Base-by-base conservation (phyloP, 495 filamentous ascomycete genomes). In the Aspergillus steynii region DNA sequence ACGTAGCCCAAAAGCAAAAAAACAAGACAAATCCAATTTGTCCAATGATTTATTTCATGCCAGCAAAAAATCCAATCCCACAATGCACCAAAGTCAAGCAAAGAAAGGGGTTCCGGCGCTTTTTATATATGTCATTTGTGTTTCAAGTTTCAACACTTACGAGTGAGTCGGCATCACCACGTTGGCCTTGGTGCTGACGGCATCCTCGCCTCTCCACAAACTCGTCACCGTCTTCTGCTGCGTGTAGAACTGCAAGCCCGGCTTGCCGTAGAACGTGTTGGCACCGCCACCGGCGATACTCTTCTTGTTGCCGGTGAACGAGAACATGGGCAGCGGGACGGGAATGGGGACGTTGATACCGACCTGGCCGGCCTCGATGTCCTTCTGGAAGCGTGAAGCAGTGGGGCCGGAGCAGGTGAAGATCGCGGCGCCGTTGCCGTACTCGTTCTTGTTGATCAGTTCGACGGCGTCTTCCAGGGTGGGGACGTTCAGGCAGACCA, bases 271-370 rank as follows among this genome's bases (percentile, higher is more conserved):
- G 71, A 99, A 99, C 9, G 91, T 94, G 77, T 88, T 96, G 46
- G 90, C 93, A 58, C 95, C 94, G 27, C 93, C 92, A 46, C 95
- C 95, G 0, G 95, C 95, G 52, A 99, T 83, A 71, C 89, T 93
- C 82, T 89, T 92, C 88, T 99, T 99, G 77, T 98, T 99, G 56
- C 95, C 95, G 25, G 95, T 99, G 79, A 99, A 99, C 55, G 86
- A 90, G 78, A 97, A 99, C 90, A 97, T 96, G 68, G 94, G 91
- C 46, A 96, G 80, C 15, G 95, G 94, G 4, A 96, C 93, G 3
- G 86, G 87, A 59, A 94, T 93, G 28, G 91, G 91, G 25, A 93
- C 81, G 62, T 85, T 85, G 65, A 86, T 77, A 25, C 83, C 83
- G 4, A 86, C 66, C 69, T 86, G 83, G 31, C 83, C 83, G 49